These are phyloP conservation scores for Tuber umbilicatum DNA, from an alignment of 495 filamentous ascomycete species.

Conservation along the genomic window DNA sequence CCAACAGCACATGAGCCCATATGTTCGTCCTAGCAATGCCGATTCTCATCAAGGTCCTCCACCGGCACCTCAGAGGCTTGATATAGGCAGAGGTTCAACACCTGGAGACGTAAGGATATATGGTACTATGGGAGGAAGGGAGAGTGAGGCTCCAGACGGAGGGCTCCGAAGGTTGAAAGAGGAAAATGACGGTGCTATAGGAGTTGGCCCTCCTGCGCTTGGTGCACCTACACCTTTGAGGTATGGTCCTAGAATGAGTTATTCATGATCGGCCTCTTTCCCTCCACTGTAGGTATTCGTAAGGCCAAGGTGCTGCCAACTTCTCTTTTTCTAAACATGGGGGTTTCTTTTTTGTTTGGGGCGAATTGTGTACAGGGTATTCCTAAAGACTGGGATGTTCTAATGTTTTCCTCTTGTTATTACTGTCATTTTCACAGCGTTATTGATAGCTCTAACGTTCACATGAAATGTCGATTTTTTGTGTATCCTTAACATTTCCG, in stretches of 20 bases:
- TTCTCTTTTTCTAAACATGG: conserved; percentile 42
- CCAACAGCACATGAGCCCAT: conserved; percentile 29
- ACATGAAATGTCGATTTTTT: background rate
- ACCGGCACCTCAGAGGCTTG: conserved; percentile 23
- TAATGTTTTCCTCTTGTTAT: conserved; percentile 1
- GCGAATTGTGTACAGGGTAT: conserved; percentile 5
- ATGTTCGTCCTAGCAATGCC: conserved; percentile 24
- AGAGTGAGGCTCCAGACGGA: conserved; percentile 27
- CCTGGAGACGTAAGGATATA: conserved; percentile 21
- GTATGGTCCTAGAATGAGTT: conserved; percentile 26
- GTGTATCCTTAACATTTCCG: conserved; percentile 1
- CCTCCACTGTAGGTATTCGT: background rate
- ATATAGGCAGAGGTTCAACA: conserved; percentile 21
- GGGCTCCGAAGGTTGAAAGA: conserved; percentile 32
- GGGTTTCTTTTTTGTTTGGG: background rate
- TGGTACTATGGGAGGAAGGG: conserved; percentile 21
- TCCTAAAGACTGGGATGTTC: conserved; percentile 4
- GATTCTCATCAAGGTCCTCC: conserved; percentile 28
- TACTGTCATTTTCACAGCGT: background rate
- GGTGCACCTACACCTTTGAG: conserved; percentile 26
- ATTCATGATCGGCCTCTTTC: conserved; percentile 18
- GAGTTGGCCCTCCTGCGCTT: conserved; percentile 15
- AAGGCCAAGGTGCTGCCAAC: background rate
- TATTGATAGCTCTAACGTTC: background rate
- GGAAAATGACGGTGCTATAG: conserved; percentile 25